Base-by-base conservation (phyloP, 2,329 filamentous ascomycete species). In the Fusarium pseudocircinatum region DNA sequence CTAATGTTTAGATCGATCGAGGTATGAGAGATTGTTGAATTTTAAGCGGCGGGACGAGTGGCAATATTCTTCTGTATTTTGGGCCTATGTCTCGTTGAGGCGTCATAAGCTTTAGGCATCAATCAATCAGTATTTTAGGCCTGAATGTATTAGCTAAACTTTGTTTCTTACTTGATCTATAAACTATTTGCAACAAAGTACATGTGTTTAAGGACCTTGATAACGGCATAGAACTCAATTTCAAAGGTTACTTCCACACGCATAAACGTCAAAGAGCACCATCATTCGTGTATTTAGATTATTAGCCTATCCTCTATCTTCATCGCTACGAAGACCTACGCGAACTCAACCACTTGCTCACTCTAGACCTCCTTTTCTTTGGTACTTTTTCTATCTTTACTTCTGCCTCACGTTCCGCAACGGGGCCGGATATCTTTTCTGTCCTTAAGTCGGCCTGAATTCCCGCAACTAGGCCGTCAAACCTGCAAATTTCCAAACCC, bases 381-480 rank as follows among this genome's bases (percentile, higher is more conserved):
- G 44, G 3, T 3, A 8, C 6, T 28, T 28, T 28, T 5, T 22
- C 14, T n/a, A 12, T 1, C 14, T 9, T 30, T 11, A 8, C 8
- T 1, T 16, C 20, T 22, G 20, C 6, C 20, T n/a, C 3, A 6
- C n/a, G 2, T 2, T 6, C 22, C 28, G 7, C 46, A 18, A 9
- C 11, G 9, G 24, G 4, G 15, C 22, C 4, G 8, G 26, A 28
- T 28, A 28, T 28, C 2, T 28, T 28, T 6, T 22, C 15, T n/a
- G 8, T 0, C 14, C 9, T 30, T 12, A 8, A 12, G 2, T 13
- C 14, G 11, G 14, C 7, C 20, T 16, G 4, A 6, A 30, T 3
- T 2, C 3, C 22, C 28, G 7, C 28, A 24, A 10, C 15, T 13
- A 32, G 5, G 15, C 22, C 5, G 6, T 24, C 12, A 14, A 50